phyloP scores from a whole-genome alignment of 2,329 filamentous ascomycete genomes.

The Cytospora schulzeri region DNA sequence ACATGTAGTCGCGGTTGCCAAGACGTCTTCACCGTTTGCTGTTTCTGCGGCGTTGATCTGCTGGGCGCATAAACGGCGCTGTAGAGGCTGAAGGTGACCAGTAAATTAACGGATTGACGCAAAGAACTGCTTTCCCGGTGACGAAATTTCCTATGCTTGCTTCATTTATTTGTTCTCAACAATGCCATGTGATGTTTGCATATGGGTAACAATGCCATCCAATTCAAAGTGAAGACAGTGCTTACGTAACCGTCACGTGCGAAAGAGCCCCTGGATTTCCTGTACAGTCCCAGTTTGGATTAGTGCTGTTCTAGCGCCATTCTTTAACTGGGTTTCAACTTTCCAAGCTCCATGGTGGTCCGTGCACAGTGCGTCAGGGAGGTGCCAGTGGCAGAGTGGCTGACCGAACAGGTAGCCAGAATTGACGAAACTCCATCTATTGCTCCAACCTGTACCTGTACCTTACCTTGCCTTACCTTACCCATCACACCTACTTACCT shows the following conservation, averaged over 20 bases:
- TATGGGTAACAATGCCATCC: too few relatives aligned
- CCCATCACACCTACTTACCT: slow-evolving; percentile 17
- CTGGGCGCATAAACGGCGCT: too few relatives aligned
- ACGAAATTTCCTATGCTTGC: too few relatives aligned
- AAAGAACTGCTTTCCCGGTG: too few relatives aligned
- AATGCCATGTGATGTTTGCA: too few relatives aligned
- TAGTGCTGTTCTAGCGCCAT: neutral
- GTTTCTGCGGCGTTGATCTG: too few relatives aligned
- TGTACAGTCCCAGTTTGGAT: neutral
- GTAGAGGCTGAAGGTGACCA: too few relatives aligned
- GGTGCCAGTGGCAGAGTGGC: slow-evolving; percentile 1
- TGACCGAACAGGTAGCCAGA: slow-evolving; percentile 27
- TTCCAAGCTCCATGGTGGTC: slow-evolving; percentile 9
- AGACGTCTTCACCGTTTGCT: too few relatives aligned
- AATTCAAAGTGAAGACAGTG: neutral
- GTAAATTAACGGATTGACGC: too few relatives aligned
- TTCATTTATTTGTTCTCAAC: too few relatives aligned
- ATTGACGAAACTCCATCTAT: slow-evolving; percentile 24
- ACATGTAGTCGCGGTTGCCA: too few relatives aligned
- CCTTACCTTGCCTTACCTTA: slow-evolving; percentile 21
- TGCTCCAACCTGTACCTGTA: slow-evolving; percentile 4
- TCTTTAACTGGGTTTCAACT: neutral
- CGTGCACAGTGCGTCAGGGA: slow-evolving; percentile 24
- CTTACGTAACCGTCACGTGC: neutral
- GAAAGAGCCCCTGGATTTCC: neutral